Evolutionary conservation across 371 early-diverging fungal genomes (phyloP), one percentile per base, ranked within the genome.

Genomic region (Haplosporangium sp.): DNA sequence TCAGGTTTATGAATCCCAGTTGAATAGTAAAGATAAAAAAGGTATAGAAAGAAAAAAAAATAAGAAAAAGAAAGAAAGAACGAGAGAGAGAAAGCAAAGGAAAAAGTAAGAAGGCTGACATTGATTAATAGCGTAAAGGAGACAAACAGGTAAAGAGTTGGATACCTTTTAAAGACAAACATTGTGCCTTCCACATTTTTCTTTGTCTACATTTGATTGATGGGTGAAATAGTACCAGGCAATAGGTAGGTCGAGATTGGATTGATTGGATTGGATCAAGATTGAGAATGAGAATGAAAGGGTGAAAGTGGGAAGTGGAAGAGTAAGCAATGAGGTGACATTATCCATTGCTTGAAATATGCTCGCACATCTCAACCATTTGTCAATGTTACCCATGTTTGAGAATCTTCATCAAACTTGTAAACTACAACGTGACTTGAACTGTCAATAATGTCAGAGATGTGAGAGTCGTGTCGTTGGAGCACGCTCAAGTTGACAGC

Each of bases 381-480:
- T n/a, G 17, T 15, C 19, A 50, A n/a, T n/a, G 61, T 65, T 87
- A 94, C 95, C 95, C 95, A 95, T 19, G 89, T 79, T 66, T 87
- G 77, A 40, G 85, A 86, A 37, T 82, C 85, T 35, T 78, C 83
- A 74, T 90, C 91, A 82, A 94, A 94, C 63, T 92, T 88, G 77
- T 95, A 95, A n/a, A 94, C 90, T 34, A 92, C 93, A 39, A 92
- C 93, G 81, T 94, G 91, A 45, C 90, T 87, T 11, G 93, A 90
- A 42, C 87, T 88, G 78, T 94, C 94, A 61, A 92, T 69, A 59
- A 95, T 92, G 63, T 87, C 88, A 40, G 85, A 74, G 52, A 93
- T 92, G 47, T 83, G 77, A 7, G 89, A 78, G 73, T 95, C 95
- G 69, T 94, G 92, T 35, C 93, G 88, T 71, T 87, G 87, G 17